Percentiles rank a stretch among this genome's conserved stretches.
phyloP scores from a whole-genome alignment of 2,329 filamentous ascomycete species.

The Fusarium anguioides region DNA sequence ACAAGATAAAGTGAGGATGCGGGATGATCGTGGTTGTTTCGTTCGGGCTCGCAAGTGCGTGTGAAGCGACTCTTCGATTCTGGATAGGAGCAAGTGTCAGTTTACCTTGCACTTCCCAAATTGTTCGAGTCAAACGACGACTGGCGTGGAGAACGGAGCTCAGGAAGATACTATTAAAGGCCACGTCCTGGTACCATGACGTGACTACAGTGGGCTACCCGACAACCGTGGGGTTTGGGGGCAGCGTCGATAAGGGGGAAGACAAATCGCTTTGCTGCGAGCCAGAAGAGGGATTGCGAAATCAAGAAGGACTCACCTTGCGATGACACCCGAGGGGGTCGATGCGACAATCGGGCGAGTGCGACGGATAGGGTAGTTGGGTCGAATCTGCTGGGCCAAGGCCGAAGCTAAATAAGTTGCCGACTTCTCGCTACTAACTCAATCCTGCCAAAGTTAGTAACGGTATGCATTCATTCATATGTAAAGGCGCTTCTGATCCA shows the following conservation, averaged over 20 bases:
- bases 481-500: slow-evolving; percentile 25
- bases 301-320: slow-evolving; percentile 35
- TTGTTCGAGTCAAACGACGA: background rate
- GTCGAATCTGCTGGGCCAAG: slow-evolving; percentile 23
- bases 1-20: slow-evolving; percentile 33
- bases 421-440: slow-evolving; percentile 37
- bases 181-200: slow-evolving; percentile 40
- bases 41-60: slow-evolving; percentile 30
- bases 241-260: slow-evolving; percentile 25
- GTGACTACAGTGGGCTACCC: slow-evolving; percentile 36
- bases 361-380: slow-evolving; percentile 21
- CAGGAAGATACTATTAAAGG: slow-evolving; percentile 29
- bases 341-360: slow-evolving; percentile 34
- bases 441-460: slow-evolving; percentile 35
- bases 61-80: slow-evolving; percentile 18
- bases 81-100: slow-evolving; percentile 19
- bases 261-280: background rate
- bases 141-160: background rate
- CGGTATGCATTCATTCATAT: slow-evolving; percentile 36
- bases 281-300: slow-evolving; percentile 6
- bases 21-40: slow-evolving; percentile 18
- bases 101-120: slow-evolving; percentile 10
- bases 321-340: slow-evolving; percentile 15
- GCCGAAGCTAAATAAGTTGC: slow-evolving; percentile 33
- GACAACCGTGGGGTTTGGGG: slow-evolving; percentile 24